Base-by-base conservation (phyloP, 352 stramenopile genomes). In the Phytophthora macrochlamydospora region DNA sequence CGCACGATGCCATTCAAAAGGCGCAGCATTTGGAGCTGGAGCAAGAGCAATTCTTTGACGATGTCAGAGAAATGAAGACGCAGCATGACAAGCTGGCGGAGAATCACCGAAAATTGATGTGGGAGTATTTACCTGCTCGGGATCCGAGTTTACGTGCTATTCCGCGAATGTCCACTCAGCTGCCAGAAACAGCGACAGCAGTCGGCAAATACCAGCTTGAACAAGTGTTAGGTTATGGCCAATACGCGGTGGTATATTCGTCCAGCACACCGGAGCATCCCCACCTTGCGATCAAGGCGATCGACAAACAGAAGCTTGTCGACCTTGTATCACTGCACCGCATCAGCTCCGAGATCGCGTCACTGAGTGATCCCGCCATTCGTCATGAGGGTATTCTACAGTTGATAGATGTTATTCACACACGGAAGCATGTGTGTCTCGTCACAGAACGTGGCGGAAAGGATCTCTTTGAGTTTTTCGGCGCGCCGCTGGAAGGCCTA, bases 401-500 rank as follows among this genome's bases (percentile, higher is more conserved):
- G 9, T 40, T 95, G 35, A 48, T 78, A 13, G 87, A 96, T 31
- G 87, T 96, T 7, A 85, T 96, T 55, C 84, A 97, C 67, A 94
- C 87, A 7, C 56, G 45, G 12, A 79, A 87, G 29, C 79, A 87
- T 53, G 80, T 97, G 6, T 97, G 96, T 50, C 40, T 97, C 33
- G 72, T 97, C 32, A 94, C 84, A 1, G 89, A 96, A 51, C 76
- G 88, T 13, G 87, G 89, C 9, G 85, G 82, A 1, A 85, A 91
- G 35, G 89, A 97, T 59, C 65, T 97, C 28, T 95, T 97, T 31
- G 88, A 93, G 55, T 90, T 83, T 65, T 92, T 95, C 51, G 85
- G 81, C 8, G 40, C 73, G 1, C 78, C 73, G 11, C 51, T 75
- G 4, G 51, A 91, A 2, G 87, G 81, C 30, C 42, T 91, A 3